These are phyloP conservation scores for Rhododendron ferrugineum DNA, from an alignment of 148 eudicot genomes.

Conservation along the genomic window DNA sequence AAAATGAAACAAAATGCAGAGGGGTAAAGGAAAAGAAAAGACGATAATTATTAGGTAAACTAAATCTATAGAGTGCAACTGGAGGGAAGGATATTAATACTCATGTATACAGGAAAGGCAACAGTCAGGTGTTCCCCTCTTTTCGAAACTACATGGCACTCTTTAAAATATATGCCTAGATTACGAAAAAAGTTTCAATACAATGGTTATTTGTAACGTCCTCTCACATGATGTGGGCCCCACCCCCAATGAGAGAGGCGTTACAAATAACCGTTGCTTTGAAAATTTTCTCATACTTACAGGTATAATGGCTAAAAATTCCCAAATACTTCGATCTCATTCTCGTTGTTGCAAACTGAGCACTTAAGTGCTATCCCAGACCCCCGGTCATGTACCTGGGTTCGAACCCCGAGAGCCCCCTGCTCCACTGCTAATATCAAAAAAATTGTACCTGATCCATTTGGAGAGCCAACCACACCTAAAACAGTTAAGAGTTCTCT, in stretches of 20 bases:
- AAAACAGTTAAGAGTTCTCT: neutral
- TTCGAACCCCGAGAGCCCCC: too few species aligned
- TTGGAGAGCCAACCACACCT: neutral
- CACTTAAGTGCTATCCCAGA: too few species aligned
- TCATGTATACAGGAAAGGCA: neutral
- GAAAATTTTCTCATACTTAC: neutral
- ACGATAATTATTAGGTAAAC: neutral
- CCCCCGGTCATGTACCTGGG: too few species aligned
- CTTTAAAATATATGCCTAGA: neutral
- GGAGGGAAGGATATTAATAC: neutral
- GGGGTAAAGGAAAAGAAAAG: neutral
- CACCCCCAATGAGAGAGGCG: too few species aligned
- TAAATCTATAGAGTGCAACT: neutral
- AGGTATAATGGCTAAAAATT: neutral
- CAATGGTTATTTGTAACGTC: too few species aligned
- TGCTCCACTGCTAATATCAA: too few species aligned
- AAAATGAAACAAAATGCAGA: too few species aligned
- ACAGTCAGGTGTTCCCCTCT: too few species aligned
- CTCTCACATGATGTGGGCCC: too few species aligned
- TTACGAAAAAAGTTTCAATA: neutral
- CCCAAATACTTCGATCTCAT: neutral
- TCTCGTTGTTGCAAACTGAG: too few species aligned
- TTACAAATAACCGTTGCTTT: too few species aligned
- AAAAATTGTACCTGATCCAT: neutral
- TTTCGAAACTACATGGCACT: neutral